phyloP scores from a whole-genome alignment of 2,329 filamentous ascomycete species.

The Aspergillus chevalieri region DNA sequence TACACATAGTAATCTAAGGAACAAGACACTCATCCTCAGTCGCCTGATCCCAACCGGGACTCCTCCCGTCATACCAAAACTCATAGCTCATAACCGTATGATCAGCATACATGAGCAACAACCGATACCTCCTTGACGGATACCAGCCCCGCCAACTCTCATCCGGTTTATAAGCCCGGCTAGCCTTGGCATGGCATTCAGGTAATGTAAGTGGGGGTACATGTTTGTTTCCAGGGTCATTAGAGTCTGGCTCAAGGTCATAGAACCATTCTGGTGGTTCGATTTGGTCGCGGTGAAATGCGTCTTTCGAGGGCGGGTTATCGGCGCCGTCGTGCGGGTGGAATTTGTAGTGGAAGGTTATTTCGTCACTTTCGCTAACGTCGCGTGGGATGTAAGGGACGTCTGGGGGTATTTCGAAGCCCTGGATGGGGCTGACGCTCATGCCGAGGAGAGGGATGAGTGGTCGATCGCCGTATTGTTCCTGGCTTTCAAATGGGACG shows the following conservation, averaged over 20 bases:
- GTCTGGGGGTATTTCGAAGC: conserved; percentile 35
- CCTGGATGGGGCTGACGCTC: conserved; percentile 52
- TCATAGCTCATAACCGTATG: conserved; percentile 56
- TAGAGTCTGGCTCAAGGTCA: neutral
- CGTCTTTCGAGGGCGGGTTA: neutral
- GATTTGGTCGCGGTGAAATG: neutral
- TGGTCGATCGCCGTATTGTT: conserved; percentile 39
- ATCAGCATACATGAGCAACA: conserved; percentile 54
- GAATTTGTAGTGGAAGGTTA: conserved; percentile 17
- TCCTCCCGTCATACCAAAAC: conserved; percentile 42
- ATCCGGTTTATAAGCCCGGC: conserved; percentile 24
- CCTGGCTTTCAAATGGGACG: conserved; percentile 49
- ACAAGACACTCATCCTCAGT: neutral
- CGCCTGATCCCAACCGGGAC: conserved; percentile 4
- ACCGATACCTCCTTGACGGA: conserved; percentile 41
- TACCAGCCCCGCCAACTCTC: conserved; percentile 36
- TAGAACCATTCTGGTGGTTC: too few relatives aligned
- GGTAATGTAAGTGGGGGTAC: conserved; percentile 20
- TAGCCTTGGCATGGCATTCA: conserved; percentile 30
- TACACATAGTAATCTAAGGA: neutral
- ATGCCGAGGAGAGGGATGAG: conserved; percentile 48
- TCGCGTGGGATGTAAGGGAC: conserved; percentile 26
- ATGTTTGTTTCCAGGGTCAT: neutral
- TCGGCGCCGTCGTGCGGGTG: conserved; percentile 3
- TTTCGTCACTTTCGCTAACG: conserved; percentile 10